Conservation (phyloP, 768 basidiomycete genomes). For the Leccinum uliginosum region DNA sequence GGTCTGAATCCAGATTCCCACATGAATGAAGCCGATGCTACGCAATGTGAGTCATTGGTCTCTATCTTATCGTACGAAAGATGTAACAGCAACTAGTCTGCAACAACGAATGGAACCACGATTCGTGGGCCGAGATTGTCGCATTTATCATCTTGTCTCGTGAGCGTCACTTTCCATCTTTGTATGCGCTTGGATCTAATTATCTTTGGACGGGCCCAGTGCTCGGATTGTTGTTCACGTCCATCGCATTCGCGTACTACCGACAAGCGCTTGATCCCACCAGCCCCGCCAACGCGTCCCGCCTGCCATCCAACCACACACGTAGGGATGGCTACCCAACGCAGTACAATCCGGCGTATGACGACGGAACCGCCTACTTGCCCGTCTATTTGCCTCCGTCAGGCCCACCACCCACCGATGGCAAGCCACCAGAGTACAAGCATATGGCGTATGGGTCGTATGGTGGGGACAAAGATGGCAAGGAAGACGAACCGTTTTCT, state of each 20-base stretch:
- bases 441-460: conserved; percentile 29
- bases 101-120: conserved; percentile 50
- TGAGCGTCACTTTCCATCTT: conserved; percentile 31
- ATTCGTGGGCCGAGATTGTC: conserved; percentile 67
- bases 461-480: conserved; percentile 29
- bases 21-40: conserved; percentile 38
- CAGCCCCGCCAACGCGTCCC: conserved; percentile 47
- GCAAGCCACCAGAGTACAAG: conserved; percentile 51
- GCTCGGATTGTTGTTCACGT: conserved; percentile 56
- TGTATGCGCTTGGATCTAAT: not conserved
- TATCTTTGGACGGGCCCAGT: conserved; percentile 33
- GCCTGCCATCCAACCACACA: conserved; percentile 36
- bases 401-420: conserved; percentile 44
- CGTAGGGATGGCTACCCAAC: conserved; percentile 40
- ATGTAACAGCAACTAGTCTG: conserved; percentile 50
- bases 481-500: conserved; percentile 52
- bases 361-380: conserved; percentile 17
- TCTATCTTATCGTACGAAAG: not conserved
- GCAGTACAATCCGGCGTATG: conserved; percentile 61
- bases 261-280: conserved; percentile 71
- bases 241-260: conserved; percentile 66
- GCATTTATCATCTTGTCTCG: conserved; percentile 55
- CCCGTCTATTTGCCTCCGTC: conserved; percentile 47
- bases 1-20: conserved; percentile 37
- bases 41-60: conserved; percentile 37